Percentiles rank a stretch among this genome's conserved stretches.
Evolutionary conservation across 495 filamentous ascomycete genomes (phyloP).

Genomic region (Aspergillus indologenus): DNA sequence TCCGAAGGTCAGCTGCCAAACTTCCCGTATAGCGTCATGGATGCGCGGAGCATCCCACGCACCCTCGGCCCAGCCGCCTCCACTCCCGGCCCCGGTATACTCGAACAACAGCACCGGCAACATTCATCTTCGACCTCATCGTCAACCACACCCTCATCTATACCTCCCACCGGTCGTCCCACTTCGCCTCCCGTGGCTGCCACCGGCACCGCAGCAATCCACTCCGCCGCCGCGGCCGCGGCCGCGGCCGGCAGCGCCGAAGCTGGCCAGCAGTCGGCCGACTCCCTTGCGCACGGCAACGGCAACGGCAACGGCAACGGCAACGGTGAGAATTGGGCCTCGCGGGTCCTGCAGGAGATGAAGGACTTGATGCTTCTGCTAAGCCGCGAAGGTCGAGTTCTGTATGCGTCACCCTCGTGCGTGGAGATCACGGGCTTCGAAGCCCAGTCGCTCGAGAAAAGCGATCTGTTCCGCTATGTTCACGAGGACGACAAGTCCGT

Average conservation of each 20-base stretch:
- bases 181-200: neutral
- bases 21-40: neutral
- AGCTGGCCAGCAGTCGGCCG: neutral
- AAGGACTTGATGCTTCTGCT: constrained; percentile 87
- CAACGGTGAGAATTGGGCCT: constrained; percentile 84
- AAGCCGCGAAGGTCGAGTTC: constrained; percentile 75
- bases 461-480: constrained; percentile 73
- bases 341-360: constrained; percentile 84
- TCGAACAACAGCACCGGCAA: neutral
- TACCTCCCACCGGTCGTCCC: neutral
- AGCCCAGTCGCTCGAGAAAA: constrained; percentile 65
- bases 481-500: constrained; percentile 85
- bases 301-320: neutral
- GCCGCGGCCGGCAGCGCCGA: neutral
- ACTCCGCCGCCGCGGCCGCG: neutral
- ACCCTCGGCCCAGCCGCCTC: neutral
- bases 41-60: neutral
- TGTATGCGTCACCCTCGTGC: constrained; percentile 79
- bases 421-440: constrained; percentile 75
- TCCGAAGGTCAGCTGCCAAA: neutral
- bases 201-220: neutral
- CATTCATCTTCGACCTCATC: neutral
- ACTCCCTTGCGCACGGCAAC: neutral
- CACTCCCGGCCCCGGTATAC: too few relatives aligned
- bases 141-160: neutral